Base-by-base conservation (phyloP, 352 stramenopile species). In the Phytopythium kandeliae region DNA sequence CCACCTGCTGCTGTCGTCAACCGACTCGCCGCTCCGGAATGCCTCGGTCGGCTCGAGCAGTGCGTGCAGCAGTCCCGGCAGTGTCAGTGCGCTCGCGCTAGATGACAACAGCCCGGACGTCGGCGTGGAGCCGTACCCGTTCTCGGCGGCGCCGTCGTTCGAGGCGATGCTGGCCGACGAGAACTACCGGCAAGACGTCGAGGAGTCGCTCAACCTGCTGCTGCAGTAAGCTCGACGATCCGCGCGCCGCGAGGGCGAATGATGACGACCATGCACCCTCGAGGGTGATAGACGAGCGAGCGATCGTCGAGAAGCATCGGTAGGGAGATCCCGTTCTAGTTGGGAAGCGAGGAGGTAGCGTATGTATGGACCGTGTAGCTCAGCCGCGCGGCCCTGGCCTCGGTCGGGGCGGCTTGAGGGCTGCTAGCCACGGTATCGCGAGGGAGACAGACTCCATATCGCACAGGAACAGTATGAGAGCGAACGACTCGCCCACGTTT, bases 101-200 rank as follows among this genome's bases (percentile, higher is more conserved):
- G 56, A 72, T 17, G 33, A 48, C 13, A 21, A 74, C 22, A 35
- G 66, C 33, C 28, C 6, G 11, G 41, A 84, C 4, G 49, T 59
- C n/a, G 43, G 50, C 2, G 57, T 72, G 31, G 72, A 86, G 34
- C 78, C 78, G 31, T 58, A 84, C 35, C 78, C 78, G 22, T 89
- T 77, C 57, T 64, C 56, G 13, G 45, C 60, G 2, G 65, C 69
- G n/a, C 51, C 70, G 16, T 66, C 64, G 8, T 69, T 76, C 46
- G 61, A 78, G 12, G 51, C 70, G 8, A 54, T 73, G n/a, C 54
- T 81, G 44, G 54, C 58, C 1, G 59, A 78, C 35, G 67, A 86
- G 44, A 59, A 51, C 38, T 82, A 82, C 59, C 66, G 61, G 58
- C 68, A 77, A 72, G 71, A 82, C 60, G 67, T 84, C 51, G 55